Evolutionary conservation across 1,139 yeast genomes (phyloP), one percentile per base, ranked within the genome.

Genomic region (Arxiozyma slooffiae): DNA sequence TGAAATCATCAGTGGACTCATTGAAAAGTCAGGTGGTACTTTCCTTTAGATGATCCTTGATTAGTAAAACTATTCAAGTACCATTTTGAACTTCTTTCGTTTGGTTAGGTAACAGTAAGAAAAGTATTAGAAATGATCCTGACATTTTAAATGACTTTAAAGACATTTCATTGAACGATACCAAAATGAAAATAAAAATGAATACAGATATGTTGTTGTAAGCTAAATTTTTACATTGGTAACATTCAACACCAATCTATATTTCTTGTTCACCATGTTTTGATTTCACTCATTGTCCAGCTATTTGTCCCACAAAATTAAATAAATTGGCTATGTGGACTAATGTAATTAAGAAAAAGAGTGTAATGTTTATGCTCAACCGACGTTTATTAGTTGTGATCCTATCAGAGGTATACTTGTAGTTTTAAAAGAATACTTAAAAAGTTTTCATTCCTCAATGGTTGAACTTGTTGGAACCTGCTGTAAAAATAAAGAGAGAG

Each of bases 251-350:
- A n/a, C n/a, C n/a, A n/a, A n/a, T n/a, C n/a, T n/a, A n/a, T n/a
- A n/a, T n/a, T n/a, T n/a, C n/a, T n/a, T n/a, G 89, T 14, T 73
- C 92, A 50, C 67, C 92, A 18, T 92, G 92, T 69, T 92, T 92
- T 70, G 98, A 98, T 0, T 92, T 92, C 72, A 85, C 96, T 5
- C 90, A 89, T 70, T 92, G 98, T 70, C 98, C 98, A 7, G 98
- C 92, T 68, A 89, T 92, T 49, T 92, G 98, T 68, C 98, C 98
- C 9, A 97, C 92, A 66, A 98, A 92, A 68, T 77, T 92, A 56
- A 98, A 92, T 66, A 88, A 90, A 64, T 75, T 92, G 67, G 87
- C 95, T 2, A 76, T 79, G 37, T 86, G 94, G 78, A 70, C 90
- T 57, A 78, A 81, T 47, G 78, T 75, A 36, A 72, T 85, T 61